A percentile compares a stretch with the other conserved stretches of the same genome.
Evolutionary conservation across 2,329 filamentous ascomycete species (phyloP).

Genomic region (Helicocarpus griseus): DNA sequence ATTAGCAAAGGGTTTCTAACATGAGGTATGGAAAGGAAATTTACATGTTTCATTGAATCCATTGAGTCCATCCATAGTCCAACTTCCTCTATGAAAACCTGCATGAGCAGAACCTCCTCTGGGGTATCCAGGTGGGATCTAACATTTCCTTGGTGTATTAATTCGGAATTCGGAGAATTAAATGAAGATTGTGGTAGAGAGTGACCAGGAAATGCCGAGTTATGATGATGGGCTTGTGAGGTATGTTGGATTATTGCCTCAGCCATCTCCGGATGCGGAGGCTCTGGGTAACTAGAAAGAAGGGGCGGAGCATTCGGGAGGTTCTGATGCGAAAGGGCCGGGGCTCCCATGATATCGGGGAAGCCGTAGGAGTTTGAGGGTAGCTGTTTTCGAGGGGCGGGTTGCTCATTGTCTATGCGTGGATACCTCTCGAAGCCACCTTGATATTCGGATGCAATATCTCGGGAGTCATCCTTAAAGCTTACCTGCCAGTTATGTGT

Average conservation of each 20-base stretch:
- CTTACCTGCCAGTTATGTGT: constrained; percentile 60
- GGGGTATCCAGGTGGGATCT: constrained; percentile 59
- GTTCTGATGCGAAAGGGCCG: constrained; percentile 36
- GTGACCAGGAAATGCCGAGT: constrained; percentile 22
- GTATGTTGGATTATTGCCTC: constrained; percentile 21
- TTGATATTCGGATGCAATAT: constrained; percentile 82
- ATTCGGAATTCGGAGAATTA: constrained; percentile 27
- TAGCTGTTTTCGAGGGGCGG: constrained; percentile 5
- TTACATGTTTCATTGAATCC: constrained; percentile 66
- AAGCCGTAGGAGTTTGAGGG: constrained; percentile 19
- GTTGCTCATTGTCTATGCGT: constrained; percentile 36
- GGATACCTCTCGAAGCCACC: constrained; percentile 69
- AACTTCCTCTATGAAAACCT: constrained; percentile 84
- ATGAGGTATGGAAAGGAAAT: constrained; percentile 13
- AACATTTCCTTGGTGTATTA: constrained; percentile 35
- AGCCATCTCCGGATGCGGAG: constrained; percentile 26
- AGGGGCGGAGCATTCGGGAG: constrained; percentile 44
- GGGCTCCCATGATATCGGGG: constrained; percentile 21
- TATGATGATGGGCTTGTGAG: constrained; percentile 15
- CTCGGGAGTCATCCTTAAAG: constrained; percentile 80
- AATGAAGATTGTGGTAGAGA: constrained; percentile 26
- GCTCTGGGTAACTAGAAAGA: constrained; percentile 37
- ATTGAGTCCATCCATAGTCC: constrained; percentile 91
- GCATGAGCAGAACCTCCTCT: constrained; percentile 81
- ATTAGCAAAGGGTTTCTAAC: constrained; percentile 3